These are phyloP conservation scores for Trametes versicolor DNA, from an alignment of 1,284 basidiomycete genomes.

Conservation along the genomic window DNA sequence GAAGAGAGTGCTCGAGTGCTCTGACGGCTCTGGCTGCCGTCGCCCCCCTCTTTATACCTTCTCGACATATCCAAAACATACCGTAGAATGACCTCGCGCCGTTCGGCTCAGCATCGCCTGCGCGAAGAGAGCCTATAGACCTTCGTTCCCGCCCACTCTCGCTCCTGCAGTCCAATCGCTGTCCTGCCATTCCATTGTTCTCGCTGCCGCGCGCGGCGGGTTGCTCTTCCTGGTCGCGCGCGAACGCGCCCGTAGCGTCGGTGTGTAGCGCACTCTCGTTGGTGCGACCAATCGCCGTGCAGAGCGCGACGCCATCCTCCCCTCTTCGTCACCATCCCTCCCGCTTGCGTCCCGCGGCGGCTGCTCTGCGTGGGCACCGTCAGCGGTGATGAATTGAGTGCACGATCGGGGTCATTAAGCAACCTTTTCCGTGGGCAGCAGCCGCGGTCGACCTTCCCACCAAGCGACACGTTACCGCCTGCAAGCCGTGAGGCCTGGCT, in stretches of 20 bases:
- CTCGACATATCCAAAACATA: neutral
- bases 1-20: slow-evolving; percentile 10
- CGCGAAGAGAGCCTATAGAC: neutral
- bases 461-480: neutral
- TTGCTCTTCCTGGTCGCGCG: neutral
- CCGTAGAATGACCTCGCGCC: neutral
- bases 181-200: slow-evolving; percentile 1
- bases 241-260: slow-evolving; percentile 8
- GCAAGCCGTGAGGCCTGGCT: slow-evolving; percentile 3
- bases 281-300: slow-evolving; percentile 6
- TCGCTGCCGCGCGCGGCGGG: slow-evolving; percentile 5
- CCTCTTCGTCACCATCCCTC: slow-evolving; percentile 9
- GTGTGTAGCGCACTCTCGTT: neutral
- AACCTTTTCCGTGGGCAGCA: slow-evolving; percentile 10
- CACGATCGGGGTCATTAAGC: slow-evolving; percentile 2
- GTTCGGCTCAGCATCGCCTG: neutral
- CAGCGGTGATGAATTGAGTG: slow-evolving; percentile 2
- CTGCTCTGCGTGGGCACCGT: slow-evolving; percentile 9
- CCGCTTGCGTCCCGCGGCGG: slow-evolving; percentile 11
- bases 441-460: slow-evolving; percentile 7
- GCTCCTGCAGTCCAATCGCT: neutral
- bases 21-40: neutral
- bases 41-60: slow-evolving; percentile 6
- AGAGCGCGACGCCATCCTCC: neutral
- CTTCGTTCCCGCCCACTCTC: neutral